phyloP scores from a whole-genome alignment of 805 yeast species.

The Hanseniaspora lachancei region DNA sequence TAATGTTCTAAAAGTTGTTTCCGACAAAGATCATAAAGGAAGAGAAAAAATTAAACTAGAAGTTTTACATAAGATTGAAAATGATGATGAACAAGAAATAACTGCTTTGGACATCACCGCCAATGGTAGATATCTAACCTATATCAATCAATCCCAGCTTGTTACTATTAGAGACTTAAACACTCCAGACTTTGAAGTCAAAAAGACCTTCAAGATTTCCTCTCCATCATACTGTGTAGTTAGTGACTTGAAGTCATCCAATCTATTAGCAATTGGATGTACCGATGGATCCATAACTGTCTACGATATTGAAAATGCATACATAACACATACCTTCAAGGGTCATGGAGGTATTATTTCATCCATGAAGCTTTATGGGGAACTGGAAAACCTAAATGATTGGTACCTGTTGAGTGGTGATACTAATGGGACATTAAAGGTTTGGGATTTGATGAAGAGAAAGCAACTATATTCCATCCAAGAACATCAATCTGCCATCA shows the following conservation, averaged over 20 bases:
- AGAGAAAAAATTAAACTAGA: constrained; percentile 11
- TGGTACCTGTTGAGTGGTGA: constrained; percentile 76
- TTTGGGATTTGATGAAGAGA: constrained; percentile 59
- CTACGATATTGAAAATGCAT: constrained; percentile 83
- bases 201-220: constrained; percentile 45
- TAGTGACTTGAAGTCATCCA: constrained; percentile 58
- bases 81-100: constrained; percentile 67
- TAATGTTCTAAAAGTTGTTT: constrained; percentile 48
- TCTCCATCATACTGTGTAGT: constrained; percentile 75
- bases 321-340: constrained; percentile 73
- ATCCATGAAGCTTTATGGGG: constrained; percentile 62
- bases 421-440: constrained; percentile 40
- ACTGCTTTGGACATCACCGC: constrained; percentile 68
- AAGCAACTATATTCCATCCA: constrained; percentile 48
- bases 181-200: constrained; percentile 27
- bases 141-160: constrained; percentile 73
- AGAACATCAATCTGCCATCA: constrained; percentile 74
- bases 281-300: constrained; percentile 87
- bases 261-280: constrained; percentile 84
- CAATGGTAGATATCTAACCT: constrained; percentile 56
- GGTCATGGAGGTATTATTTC: constrained; percentile 90
- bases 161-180: constrained; percentile 44
- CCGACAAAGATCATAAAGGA: constrained; percentile 33
- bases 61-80: constrained; percentile 43
- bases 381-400: constrained; percentile 40